phyloP scores from a whole-genome alignment of 768 basidiomycete species.

The Sporobolomyces pararoseus region DNA sequence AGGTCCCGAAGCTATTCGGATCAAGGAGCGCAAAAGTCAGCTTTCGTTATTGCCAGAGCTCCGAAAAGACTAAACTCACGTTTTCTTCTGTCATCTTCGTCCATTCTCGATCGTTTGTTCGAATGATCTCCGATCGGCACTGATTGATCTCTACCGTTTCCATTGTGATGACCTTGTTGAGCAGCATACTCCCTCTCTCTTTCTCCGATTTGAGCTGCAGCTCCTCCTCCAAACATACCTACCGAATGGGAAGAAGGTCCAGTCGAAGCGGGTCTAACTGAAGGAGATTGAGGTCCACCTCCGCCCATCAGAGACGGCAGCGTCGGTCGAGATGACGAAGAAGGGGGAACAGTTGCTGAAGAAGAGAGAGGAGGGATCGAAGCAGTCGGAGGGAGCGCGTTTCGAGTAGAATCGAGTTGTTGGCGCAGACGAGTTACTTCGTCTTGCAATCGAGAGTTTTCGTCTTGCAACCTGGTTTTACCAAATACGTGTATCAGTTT shows the following conservation, averaged over 20 bases:
- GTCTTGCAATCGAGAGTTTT: slow-evolving; percentile 38
- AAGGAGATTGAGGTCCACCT: slow-evolving; percentile 5
- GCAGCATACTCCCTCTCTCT: slow-evolving; percentile 13
- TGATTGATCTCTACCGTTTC: slow-evolving; percentile 10
- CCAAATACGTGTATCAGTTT: neutral
- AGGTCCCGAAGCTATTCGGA: neutral
- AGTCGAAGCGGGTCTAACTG: neutral
- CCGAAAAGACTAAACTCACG: slow-evolving; percentile 11
- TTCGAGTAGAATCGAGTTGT: slow-evolving; percentile 41
- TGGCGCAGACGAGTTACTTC: slow-evolving; percentile 45
- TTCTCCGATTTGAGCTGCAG: slow-evolving; percentile 5
- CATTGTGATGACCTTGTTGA: neutral
- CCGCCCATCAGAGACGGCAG: slow-evolving; percentile 22
- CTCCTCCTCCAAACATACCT: slow-evolving; percentile 14
- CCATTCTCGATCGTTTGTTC: slow-evolving; percentile 24
- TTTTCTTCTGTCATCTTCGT: slow-evolving; percentile 30
- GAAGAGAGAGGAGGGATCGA: neutral
- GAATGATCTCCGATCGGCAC: slow-evolving; percentile 15
- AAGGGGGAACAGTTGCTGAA: neutral
- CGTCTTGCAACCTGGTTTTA: slow-evolving; percentile 39
- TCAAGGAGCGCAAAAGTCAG: neutral
- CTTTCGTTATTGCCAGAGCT: no score
- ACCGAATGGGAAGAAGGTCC: slow-evolving; percentile 10
- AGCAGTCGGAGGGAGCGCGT: neutral
- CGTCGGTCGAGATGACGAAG: slow-evolving; percentile 3